Evolutionary conservation across 1,284 basidiomycete species (phyloP), one percentile per base, ranked within the genome.

Genomic region (Tilletia caries): DNA sequence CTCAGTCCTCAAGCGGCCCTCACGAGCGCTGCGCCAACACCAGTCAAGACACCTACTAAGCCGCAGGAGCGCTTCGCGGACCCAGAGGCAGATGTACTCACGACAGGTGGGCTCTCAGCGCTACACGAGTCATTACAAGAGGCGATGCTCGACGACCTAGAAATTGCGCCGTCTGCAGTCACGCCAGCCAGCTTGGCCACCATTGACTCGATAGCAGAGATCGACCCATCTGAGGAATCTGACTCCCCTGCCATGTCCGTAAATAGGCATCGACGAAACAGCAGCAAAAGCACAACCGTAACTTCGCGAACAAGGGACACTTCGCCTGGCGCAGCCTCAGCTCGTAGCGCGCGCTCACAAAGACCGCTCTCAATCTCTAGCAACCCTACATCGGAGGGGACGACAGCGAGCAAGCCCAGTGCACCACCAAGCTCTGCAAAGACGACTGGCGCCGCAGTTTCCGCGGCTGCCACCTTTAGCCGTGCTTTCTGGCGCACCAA

Each of bases 131-230:
- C 78, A 1, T 58, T 81, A 10, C 77, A 76, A 50, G 79, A 81
- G 54, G 79, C 79, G 1, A 81, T 81, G 79, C 71, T 76, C 2
- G 79, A 79, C 2, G 78, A 76, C 37, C 67, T 80, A 13, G 74
- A 78, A 12, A 27, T 48, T 27, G 32, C 58, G 32, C 58, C 58
- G 5, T 34, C 58, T 29, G 32, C 32, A 8, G 32, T 62, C 32
- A 34, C 29, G 13, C 18, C 58, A 1, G 34, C 27, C n/a, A 25
- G 20, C 6, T 20, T 62, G 58, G 29, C 32, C 12, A 34, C 13
- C 58, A 12, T 34, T 34, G 32, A 50, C 58, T 62, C 29, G 15
- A 23, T 34, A 18, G 52, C 25, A 13, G 52, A 27, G 12, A 5
- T 13, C 6, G 52, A 54, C 4, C 13, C 23, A 13, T 34, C 32